A percentile compares a stretch with the other conserved stretches of the same genome.
phyloP scores from a whole-genome alignment of 1,139 yeast species.

The Taphrina betulina region DNA sequence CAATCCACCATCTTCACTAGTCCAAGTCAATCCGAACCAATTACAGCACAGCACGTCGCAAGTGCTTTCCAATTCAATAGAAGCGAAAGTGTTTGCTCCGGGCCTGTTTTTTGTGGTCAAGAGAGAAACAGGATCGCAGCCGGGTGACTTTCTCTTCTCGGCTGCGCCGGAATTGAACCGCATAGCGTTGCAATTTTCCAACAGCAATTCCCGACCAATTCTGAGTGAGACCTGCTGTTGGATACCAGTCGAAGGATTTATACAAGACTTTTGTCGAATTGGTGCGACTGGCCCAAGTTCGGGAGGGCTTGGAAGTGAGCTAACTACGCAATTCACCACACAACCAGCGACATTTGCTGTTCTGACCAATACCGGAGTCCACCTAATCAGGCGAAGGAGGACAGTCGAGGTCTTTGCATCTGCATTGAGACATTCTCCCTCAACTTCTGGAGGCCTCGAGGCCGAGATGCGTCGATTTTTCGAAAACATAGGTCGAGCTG shows the following conservation, averaged over 20 bases:
- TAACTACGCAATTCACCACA: conserved; percentile 78
- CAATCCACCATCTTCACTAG: conserved; percentile 1
- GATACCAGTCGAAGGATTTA: conserved; percentile 60
- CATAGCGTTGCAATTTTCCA: conserved; percentile 51
- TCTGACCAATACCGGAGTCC: conserved; percentile 74
- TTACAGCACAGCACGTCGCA: neutral
- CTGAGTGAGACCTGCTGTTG: conserved; percentile 76
- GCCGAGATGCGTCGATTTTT: conserved; percentile 48
- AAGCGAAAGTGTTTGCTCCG: conserved; percentile 65
- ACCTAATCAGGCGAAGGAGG: conserved; percentile 70
- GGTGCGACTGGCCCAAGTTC: conserved; percentile 67
- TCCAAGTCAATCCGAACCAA: conserved; percentile 3
- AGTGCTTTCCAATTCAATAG: conserved; percentile 14
- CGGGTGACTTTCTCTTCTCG: conserved; percentile 57
- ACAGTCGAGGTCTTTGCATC: conserved; percentile 57
- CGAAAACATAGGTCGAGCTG: conserved; percentile 61
- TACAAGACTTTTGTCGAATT: conserved; percentile 70
- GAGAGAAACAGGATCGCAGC: conserved; percentile 40
- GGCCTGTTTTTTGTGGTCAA: conserved; percentile 67
- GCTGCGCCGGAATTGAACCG: conserved; percentile 79
- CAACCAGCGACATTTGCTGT: conserved; percentile 63
- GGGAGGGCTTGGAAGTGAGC: conserved; percentile 75
- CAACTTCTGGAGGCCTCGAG: conserved; percentile 33
- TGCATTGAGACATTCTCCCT: conserved; percentile 33
- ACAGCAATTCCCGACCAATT: conserved; percentile 48